These are phyloP conservation scores for Cordyceps pruinosa DNA, from an alignment of 2,329 filamentous ascomycete species.

Conservation along the genomic window DNA sequence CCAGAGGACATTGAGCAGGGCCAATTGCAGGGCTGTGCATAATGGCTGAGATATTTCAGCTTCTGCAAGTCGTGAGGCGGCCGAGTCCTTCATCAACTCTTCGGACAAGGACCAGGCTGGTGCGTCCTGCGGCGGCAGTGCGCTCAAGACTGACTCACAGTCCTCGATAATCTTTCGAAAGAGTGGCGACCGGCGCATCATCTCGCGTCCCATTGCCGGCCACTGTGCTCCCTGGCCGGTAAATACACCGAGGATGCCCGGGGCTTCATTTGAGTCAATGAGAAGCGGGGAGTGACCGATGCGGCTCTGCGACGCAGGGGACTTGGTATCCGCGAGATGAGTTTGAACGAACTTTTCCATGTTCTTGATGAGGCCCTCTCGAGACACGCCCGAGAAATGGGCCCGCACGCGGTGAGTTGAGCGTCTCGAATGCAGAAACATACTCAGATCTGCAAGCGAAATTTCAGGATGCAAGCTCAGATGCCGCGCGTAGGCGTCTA, in stretches of 20 bases:
- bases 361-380: background rate
- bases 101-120: conserved; percentile 21
- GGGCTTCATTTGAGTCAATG: background rate
- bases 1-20: conserved; percentile 20
- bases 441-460: background rate
- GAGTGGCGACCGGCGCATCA: conserved; percentile 12
- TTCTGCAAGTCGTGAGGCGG: conserved; percentile 13
- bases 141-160: conserved; percentile 13
- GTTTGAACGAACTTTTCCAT: background rate
- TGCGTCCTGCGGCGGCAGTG: conserved; percentile 15
- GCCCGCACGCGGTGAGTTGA: background rate
- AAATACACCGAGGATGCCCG: conserved; percentile 16
- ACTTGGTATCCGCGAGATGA: background rate
- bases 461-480: background rate
- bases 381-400: background rate
- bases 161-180: conserved; percentile 6
- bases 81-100: conserved; percentile 2
- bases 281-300: background rate
- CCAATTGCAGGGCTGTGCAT: conserved; percentile 24
- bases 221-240: conserved; percentile 30
- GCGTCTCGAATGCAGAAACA: background rate
- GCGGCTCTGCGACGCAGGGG: background rate
- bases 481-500: background rate
- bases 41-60: conserved; percentile 25
- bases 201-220: conserved; percentile 24